Evolutionary conservation across 2,329 filamentous ascomycete species (phyloP).

Genomic region (Hirsutella rhossiliensis): DNA sequence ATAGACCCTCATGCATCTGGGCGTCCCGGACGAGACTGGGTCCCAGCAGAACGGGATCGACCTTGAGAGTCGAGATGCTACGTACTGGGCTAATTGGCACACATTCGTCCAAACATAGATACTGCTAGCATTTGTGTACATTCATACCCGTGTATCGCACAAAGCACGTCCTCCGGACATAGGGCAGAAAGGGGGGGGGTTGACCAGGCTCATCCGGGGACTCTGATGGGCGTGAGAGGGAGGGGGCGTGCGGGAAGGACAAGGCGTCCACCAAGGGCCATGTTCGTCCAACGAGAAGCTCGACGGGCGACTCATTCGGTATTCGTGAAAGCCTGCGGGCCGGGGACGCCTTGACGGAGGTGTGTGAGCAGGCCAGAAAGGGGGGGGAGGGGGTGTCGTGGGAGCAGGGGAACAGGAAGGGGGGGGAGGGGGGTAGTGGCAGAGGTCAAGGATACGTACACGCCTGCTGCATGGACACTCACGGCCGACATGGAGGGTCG

Average conservation of each 20-base stretch:
- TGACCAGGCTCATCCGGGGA: constrained; percentile 9
- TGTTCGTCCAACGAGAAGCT: constrained; percentile 2
- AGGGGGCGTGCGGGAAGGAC: constrained; percentile 1
- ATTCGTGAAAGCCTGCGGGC: constrained; percentile 3
- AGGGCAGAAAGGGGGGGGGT: constrained; percentile 3
- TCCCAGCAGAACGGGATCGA: constrained; percentile 5
- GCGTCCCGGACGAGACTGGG: constrained; percentile 2
- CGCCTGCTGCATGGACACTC: too few species aligned
- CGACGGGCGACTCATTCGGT: constrained; percentile 5
- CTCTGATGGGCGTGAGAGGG: neutral
- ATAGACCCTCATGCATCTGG: constrained; percentile 4
- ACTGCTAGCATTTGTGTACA: neutral
- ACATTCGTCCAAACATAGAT: neutral
- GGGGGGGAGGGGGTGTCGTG: neutral
- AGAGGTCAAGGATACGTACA: too few species aligned
- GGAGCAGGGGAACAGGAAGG: neutral
- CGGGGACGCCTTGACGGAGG: neutral
- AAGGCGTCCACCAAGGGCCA: constrained; percentile 1
- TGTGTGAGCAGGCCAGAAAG: neutral
- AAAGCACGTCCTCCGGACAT: neutral
- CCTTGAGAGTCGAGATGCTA: constrained; percentile 1
- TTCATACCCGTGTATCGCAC: neutral
- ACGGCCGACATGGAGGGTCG: too few species aligned
- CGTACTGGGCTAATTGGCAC: constrained; percentile 2
- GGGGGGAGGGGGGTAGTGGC: neutral